These are phyloP conservation scores for Ophiostoma angusticollis DNA, from an alignment of 2,329 filamentous ascomycete genomes.

Conservation along the genomic window DNA sequence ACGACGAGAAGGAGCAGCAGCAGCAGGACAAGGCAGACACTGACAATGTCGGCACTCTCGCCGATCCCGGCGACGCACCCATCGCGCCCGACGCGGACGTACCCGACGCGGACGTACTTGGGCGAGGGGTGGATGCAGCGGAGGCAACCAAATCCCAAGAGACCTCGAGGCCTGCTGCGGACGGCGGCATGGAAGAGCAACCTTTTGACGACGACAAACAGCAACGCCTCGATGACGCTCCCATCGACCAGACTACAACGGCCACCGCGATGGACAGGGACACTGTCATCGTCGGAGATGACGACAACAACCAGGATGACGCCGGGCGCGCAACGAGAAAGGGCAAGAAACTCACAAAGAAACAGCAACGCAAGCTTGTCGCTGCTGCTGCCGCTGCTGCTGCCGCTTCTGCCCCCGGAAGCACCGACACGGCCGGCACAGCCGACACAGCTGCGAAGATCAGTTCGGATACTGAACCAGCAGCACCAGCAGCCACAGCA, in stretches of 20 bases:
- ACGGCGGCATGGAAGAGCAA: conserved; percentile 9
- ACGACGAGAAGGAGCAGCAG: background rate
- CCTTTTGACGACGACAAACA: background rate
- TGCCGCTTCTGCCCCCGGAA: background rate
- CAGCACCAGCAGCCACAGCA: background rate
- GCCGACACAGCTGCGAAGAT: background rate
- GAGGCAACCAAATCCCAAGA: background rate
- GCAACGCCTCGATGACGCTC: background rate
- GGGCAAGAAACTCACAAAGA: conserved; percentile 10
- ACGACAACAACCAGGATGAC: background rate
- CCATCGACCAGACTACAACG: background rate
- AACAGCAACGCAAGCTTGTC: conserved; percentile 10
- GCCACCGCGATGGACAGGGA: conserved; percentile 2
- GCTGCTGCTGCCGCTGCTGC: conserved; percentile 8
- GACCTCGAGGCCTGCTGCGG: conserved; percentile 7
- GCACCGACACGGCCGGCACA: background rate
- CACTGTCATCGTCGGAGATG: background rate
- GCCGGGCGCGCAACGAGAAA: background rate
- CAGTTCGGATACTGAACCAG: conserved; percentile 3
- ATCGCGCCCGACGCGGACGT: background rate
- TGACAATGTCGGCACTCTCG: conserved; percentile 3
- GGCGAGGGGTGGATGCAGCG: too few species aligned
- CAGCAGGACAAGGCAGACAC: background rate
- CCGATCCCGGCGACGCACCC: too few species aligned
- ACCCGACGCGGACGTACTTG: too few species aligned